Evolutionary conservation across 352 stramenopile species (phyloP), one percentile per base, ranked within the genome.

Genomic region (Aphanomyces stellatus): DNA sequence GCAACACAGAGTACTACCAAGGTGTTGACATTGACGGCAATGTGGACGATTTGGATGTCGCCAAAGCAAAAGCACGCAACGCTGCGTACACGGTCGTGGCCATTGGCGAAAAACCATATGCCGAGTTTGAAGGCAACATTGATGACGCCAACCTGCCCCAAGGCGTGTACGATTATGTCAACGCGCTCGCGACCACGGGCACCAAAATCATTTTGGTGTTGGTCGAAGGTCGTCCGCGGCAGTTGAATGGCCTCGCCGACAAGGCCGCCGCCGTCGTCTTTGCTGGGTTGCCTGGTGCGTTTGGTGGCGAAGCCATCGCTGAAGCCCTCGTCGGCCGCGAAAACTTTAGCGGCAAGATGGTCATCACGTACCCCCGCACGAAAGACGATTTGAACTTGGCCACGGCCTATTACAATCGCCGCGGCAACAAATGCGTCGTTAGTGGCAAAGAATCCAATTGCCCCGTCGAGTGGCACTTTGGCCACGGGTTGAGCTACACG

Each of bases 41-140:
- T 3, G 85, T 75, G 74, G 74, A 72, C 0, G 82, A 86, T 55
- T 68, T 87, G 15, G 76, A 75, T 37, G 82, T 66, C 4, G 85
- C 72, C 37, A 88, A 84, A 66, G 30, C 56, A 4, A 65, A 80
- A 22, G 83, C 83, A 10, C 67, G 69, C 17, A 61, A 75, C 22
- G 71, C 82, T 3, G 59, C 76, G 15, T 87, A 89, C 70, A 88
- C 85, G 0, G 75, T 96, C 31, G 77, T 88, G 3, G 82, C 77
- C 30, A 80, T 95, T 41, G 88, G 88, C 19, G 88, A 96, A 63
- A 37, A 43, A 7, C 70, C 75, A 0, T 96, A 93, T 66, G 73
- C 87, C 4, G 88, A 96, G 65, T 95, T 95, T 53, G 73, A 77
- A 1, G 88, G 88, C 2, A 87, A 96, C 62, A 91, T 96, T 46